phyloP scores from a whole-genome alignment of 2,329 filamentous ascomycete genomes.

The Emydomyces testavorans region DNA sequence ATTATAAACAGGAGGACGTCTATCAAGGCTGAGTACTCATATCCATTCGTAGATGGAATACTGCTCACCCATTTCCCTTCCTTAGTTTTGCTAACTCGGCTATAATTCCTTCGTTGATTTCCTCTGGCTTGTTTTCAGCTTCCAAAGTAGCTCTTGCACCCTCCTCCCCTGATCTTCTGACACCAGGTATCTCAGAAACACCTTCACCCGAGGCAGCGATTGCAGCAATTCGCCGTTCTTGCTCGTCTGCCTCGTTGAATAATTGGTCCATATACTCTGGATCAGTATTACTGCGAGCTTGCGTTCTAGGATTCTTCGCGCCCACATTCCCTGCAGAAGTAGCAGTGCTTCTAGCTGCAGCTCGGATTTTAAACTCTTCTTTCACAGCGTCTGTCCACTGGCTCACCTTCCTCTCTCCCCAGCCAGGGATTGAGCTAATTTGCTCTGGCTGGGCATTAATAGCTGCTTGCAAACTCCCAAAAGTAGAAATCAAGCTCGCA shows the following conservation, averaged over 20 bases:
- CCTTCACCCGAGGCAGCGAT: background rate
- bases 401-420: conserved; percentile 91
- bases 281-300: background rate
- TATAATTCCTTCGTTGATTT: conserved; percentile 47
- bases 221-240: background rate
- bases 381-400: conserved; percentile 71
- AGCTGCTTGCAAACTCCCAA: conserved; percentile 76
- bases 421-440: conserved; percentile 71
- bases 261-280: background rate
- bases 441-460: conserved; percentile 82
- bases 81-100: conserved; percentile 48
- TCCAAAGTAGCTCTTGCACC: background rate
- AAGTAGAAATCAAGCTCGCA: conserved; percentile 76
- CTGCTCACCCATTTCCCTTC: conserved; percentile 25
- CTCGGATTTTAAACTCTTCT: conserved; percentile 69
- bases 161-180: conserved; percentile 15
- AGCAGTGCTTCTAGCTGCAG: conserved; percentile 31
- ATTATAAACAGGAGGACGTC: no score
- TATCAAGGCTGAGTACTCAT: no score
- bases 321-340: background rate
- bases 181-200: no score
- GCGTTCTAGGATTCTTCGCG: background rate
- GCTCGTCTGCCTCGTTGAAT: background rate
- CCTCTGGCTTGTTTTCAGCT: conserved; percentile 9
- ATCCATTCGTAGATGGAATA: no score